Conservation (phyloP, 106 monocot genomes). For the Phalaenopsis equestris region DNA sequence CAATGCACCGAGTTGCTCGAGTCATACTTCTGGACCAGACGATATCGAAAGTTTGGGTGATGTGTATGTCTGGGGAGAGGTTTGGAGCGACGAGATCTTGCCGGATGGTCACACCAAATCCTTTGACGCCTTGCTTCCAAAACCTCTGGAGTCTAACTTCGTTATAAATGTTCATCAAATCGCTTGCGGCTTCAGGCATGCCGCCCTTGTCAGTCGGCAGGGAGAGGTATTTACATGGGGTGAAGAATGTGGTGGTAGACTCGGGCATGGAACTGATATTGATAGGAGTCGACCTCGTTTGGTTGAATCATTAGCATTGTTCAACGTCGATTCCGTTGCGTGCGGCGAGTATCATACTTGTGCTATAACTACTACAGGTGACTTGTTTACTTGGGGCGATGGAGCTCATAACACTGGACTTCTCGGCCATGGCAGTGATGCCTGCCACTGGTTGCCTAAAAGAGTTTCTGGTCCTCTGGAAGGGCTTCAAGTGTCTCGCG, state of each 20-base stretch:
- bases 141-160: slow-evolving; percentile 54
- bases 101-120: slow-evolving; percentile 11
- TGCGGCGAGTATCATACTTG: slow-evolving; percentile 73
- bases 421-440: slow-evolving; percentile 41
- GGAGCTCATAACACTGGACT: slow-evolving; percentile 35
- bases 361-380: slow-evolving; percentile 46
- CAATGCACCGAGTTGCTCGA: slow-evolving; percentile 59
- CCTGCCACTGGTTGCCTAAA: slow-evolving; percentile 63
- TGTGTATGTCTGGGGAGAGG: slow-evolving; percentile 68
- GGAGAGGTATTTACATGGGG: slow-evolving; percentile 83
- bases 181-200: slow-evolving; percentile 58
- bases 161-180: slow-evolving; percentile 59
- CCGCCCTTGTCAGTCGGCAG: slow-evolving; percentile 57
- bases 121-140: slow-evolving; percentile 38
- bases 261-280: slow-evolving; percentile 45
- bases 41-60: slow-evolving; percentile 65
- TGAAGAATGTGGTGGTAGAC: slow-evolving; percentile 55
- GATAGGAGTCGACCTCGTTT: slow-evolving; percentile 36
- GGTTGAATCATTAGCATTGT: slow-evolving; percentile 38
- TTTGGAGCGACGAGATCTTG: slow-evolving; percentile 37
- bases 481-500: slow-evolving; percentile 42
- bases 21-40: slow-evolving; percentile 61
- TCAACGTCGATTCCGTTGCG: slow-evolving; percentile 34
- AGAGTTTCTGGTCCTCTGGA: slow-evolving; percentile 52
- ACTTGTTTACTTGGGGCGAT: slow-evolving; percentile 66